Percentiles rank a stretch among this genome's conserved stretches.
phyloP scores from a whole-genome alignment of 768 basidiomycete genomes.

The Grammothele lineata region DNA sequence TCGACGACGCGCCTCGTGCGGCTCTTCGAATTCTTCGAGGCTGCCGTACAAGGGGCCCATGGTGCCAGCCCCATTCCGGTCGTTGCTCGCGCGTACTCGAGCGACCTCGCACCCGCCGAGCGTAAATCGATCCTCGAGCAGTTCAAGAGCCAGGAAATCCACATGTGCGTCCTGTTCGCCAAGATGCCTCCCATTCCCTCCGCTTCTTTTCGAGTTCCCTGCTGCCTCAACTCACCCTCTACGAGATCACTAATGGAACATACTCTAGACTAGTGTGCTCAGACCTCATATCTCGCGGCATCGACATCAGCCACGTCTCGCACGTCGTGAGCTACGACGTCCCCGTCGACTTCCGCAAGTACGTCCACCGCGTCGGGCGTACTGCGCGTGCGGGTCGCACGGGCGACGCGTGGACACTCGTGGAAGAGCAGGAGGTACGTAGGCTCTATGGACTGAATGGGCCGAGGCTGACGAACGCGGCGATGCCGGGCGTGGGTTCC shows the following conservation, averaged over 20 bases:
- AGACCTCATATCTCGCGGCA: conserved; percentile 92
- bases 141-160: conserved; percentile 77
- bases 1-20: conserved; percentile 79
- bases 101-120: conserved; percentile 71
- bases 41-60: conserved; percentile 15
- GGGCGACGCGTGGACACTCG: conserved; percentile 91
- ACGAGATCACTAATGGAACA: too few relatives aligned
- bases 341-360: conserved; percentile 97
- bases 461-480: not conserved
- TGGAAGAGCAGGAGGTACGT: conserved; percentile 87
- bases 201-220: too few relatives aligned
- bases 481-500: not conserved
- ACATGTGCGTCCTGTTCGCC: conserved; percentile 81
- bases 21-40: conserved; percentile 79
- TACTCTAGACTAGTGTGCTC: conserved; percentile 93
- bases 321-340: conserved; percentile 96
- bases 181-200: not conserved
- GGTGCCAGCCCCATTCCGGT: conserved; percentile 24
- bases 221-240: too few relatives aligned
- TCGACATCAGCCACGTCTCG: conserved; percentile 88
- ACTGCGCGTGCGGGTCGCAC: conserved; percentile 89
- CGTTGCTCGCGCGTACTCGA: conserved; percentile 75
- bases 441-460: not conserved
- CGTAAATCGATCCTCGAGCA: conserved; percentile 73
- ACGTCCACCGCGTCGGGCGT: conserved; percentile 94